Conservation (phyloP, 441 rosid species). For the Aquilaria agallochum region DNA sequence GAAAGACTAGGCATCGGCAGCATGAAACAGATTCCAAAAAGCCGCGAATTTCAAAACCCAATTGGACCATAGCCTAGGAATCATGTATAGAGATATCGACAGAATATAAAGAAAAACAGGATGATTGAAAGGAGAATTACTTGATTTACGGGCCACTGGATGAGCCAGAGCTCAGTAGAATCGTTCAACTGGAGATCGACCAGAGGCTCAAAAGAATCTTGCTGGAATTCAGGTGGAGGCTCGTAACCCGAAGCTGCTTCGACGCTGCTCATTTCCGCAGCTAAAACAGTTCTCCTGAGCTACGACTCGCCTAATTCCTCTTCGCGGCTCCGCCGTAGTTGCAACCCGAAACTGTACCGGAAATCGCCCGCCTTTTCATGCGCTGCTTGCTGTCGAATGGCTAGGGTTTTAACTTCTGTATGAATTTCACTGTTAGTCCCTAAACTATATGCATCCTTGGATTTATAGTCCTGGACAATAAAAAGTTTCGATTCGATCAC, state of each 20-base stretch:
- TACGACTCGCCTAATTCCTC: no score
- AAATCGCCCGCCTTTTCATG: no score
- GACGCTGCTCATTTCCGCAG: no score
- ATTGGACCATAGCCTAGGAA: not conserved
- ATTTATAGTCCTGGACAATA: no score
- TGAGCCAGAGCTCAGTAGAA: constrained; percentile 72
- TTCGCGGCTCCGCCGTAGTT: no score
- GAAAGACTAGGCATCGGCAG: not conserved
- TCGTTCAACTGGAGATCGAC: constrained; percentile 26
- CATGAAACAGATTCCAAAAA: not conserved
- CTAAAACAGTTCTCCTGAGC: no score
- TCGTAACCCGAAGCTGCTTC: constrained; percentile 18
- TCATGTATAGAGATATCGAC: not conserved
- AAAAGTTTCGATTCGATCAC: no score
- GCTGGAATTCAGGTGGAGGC: constrained; percentile 42
- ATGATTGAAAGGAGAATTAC: constrained; percentile 22
- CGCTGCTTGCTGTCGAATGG: no score
- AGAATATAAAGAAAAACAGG: not conserved
- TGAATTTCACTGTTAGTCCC: no score
- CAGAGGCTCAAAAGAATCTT: constrained; percentile 38
- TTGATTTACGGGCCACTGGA: constrained; percentile 62
- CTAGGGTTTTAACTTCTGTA: no score
- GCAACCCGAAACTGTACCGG: no score
- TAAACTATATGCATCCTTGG: no score
- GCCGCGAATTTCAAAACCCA: not conserved